Base-by-base conservation (phyloP, 208 protist species). In the Plasmodiophora brassicae region DNA sequence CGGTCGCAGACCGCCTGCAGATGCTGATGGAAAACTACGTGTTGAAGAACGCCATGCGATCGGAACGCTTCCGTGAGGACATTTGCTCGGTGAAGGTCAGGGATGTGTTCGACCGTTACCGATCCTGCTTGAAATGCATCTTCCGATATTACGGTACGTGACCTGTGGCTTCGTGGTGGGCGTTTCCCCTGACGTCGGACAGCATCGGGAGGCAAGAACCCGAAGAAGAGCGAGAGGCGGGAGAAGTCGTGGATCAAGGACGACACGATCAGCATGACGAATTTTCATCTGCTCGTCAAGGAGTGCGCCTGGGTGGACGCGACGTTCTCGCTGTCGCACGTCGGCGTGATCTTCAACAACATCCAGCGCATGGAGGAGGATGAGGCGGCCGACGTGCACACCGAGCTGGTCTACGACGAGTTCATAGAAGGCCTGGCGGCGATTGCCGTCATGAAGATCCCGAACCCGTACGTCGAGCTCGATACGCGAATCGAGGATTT, bases 401-500 rank as follows among this genome's bases (percentile, higher is more conserved):
- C 65, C n/a, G 65, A 78, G n/a, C 65, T 78, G n/a, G 65, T 78
- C 65, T 78, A 78, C n/a, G 65, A 78, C n/a, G 65, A 78, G 65
- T 78, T 78, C n/a, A 78, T 78, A 14, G 65, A 78, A 32, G 65
- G 65, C 10, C 32, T 78, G 32, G 65, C 65, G 5, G 65, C 65
- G 14, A 78, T 78, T 38, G 65, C 65, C n/a, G 65, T 78, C 65
- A 78, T 78, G 65, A 78, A 78, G 41, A 78, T 78, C 65, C 65
- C 65, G 65, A 78, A 78, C n/a, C 65, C 65, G 5, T 78, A 78
- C 41, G n/a, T 78, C 14, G 65, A 78, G n/a, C 32, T 78, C n/a
- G 65, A 78, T 78, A 78, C 65, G 5, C 5, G 65, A 8, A 78
- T 78, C 5, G 65, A 78, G n/a, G 65, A 78, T 38, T 78, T 78